Base-by-base conservation (phyloP, 78 protist genomes). In the Parvularia atlantis region DNA sequence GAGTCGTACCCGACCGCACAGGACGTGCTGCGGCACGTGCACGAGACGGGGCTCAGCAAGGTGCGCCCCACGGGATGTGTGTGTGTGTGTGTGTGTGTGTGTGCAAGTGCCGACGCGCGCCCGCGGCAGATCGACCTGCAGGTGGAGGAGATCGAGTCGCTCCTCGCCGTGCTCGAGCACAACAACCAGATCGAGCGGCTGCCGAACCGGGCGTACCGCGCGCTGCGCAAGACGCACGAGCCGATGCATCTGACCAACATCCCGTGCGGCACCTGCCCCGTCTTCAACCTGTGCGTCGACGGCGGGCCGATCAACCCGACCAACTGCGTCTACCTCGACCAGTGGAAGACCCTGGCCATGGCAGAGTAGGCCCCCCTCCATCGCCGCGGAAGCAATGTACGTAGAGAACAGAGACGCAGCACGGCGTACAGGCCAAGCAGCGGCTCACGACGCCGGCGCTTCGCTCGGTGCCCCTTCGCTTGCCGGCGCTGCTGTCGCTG, bases 211-310 rank as follows among this genome's bases (percentile, higher is more conserved):
- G 26, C 43, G 7, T 67, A 58, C n/a, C 56, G 76, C 56, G 77
- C 66, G 37, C 9, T 54, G 37, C 11, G 5, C 37, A 70, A 81
- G 13, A 75, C 64, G 63, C 66, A 72, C 26, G 60, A 56, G 20
- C 67, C 71, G 24, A 71, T 73, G n/a, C 76, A 50, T 36, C 65
- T 75, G 43, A 54, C 75, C 39, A 64, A 67, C 33, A 81, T 81
- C 75, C 86, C 86, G n/a, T 81, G 86, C 69, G 86, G 86, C 4
- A 40, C 30, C 19, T 81, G 86, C 66, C 86, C 81, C 30, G 81
- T 81, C 24, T 81, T 81, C 30, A 39, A 64, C 36, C 28, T 62
- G 3, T 81, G 86, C 69, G 33, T 39, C 13, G 81, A 67, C 30
- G 66, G 53, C 20, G 86, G 86, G 39, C 56, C 58, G 16, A 65